Conservation (phyloP, 768 basidiomycete species). For the Sarcodon sp. region DNA sequence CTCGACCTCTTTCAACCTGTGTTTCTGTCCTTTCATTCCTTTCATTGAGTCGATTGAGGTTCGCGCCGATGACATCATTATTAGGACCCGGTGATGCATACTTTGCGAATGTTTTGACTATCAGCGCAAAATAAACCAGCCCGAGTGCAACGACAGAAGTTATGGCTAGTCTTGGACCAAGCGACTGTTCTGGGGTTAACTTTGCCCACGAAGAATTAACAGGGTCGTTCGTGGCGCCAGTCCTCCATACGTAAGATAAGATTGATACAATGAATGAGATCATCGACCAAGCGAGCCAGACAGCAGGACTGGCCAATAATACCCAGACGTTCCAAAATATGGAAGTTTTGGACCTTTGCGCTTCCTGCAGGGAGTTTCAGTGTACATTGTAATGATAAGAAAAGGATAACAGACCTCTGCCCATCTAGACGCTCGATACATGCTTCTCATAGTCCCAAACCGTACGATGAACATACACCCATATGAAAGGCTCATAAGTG, state of each 20-base stretch:
- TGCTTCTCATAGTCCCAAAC: constrained; percentile 61
- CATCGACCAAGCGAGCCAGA: constrained; percentile 72
- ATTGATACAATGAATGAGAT: constrained; percentile 50
- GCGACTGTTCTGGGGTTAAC: constrained; percentile 23
- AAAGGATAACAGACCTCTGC: constrained; percentile 36
- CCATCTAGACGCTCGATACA: constrained; percentile 61
- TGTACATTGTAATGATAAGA: not conserved
- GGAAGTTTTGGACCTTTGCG: constrained; percentile 32
- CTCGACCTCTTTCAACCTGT: too few relatives aligned
- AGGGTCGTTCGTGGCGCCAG: constrained; percentile 33
- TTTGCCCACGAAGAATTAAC: constrained; percentile 15
- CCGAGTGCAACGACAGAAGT: constrained; percentile 44
- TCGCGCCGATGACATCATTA: too few relatives aligned
- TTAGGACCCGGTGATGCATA: constrained; percentile 19
- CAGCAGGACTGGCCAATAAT: constrained; percentile 47
- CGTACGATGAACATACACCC: constrained; percentile 66
- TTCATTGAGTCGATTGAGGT: too few relatives aligned
- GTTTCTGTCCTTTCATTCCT: too few relatives aligned
- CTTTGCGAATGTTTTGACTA: constrained; percentile 45
- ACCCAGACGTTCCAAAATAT: constrained; percentile 62
- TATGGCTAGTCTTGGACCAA: constrained; percentile 43
- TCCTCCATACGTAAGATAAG: constrained; percentile 55
- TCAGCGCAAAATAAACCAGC: constrained; percentile 45
- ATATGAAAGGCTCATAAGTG: constrained; percentile 58
- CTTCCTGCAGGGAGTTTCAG: constrained; percentile 30